Percentiles rank a stretch among this genome's conserved stretches.
phyloP scores from a whole-genome alignment of 2,329 filamentous ascomycete species.

The Coniochaeta ligniaria region DNA sequence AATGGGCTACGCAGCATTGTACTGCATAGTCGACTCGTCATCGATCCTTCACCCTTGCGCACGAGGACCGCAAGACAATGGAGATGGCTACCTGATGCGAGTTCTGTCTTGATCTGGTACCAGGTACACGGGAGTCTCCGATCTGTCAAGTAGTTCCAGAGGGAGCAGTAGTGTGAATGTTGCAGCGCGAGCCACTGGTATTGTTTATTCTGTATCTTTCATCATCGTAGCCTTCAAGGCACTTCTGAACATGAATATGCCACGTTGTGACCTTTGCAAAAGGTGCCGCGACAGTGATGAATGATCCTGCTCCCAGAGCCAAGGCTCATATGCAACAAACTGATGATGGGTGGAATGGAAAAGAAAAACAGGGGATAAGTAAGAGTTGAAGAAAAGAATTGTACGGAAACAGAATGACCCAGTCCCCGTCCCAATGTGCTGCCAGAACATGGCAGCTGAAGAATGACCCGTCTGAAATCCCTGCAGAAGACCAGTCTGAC shows the following conservation, averaged over 20 bases:
- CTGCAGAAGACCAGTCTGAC: background rate
- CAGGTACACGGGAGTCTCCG: background rate
- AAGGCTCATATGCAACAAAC: background rate
- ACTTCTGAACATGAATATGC: background rate
- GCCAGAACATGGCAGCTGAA: background rate
- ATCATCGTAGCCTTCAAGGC: constrained; percentile 1
- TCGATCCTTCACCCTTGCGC: background rate
- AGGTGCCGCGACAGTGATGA: background rate
- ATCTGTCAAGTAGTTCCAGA: background rate
- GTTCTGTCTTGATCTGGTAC: background rate
- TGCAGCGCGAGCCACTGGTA: constrained; percentile 3
- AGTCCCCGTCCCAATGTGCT: background rate
- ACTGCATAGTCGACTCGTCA: background rate
- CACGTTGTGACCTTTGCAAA: background rate
- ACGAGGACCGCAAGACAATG: background rate
- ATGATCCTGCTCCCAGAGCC: background rate
- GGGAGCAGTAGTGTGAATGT: background rate
- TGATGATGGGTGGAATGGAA: background rate
- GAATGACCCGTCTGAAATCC: background rate
- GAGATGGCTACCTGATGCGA: background rate
- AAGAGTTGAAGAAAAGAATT: background rate
- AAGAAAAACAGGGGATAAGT: background rate
- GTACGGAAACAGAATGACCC: background rate
- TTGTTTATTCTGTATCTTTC: constrained; percentile 1
- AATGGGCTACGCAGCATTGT: background rate